Percentiles rank a stretch among this genome's conserved stretches.
Conservation (phyloP, 306 rosid genomes). For the Cicer judaicum region DNA sequence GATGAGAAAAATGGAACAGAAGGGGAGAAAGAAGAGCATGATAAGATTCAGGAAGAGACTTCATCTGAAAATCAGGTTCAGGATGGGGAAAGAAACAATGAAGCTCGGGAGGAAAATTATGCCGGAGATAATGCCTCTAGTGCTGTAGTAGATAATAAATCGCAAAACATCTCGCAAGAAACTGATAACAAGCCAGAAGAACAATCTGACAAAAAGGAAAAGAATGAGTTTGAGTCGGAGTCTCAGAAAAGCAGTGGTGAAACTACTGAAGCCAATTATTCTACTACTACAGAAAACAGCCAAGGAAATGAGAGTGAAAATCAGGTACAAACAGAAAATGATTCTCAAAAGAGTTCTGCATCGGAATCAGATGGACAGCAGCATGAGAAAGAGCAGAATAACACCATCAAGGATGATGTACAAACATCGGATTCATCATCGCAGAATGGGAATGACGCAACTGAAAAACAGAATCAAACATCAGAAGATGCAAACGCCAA, state of each 20-base stretch:
- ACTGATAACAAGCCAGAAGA: conserved; percentile 56
- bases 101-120: conserved; percentile 73
- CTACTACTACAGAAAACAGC: conserved; percentile 38
- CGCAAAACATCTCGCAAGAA: conserved; percentile 48
- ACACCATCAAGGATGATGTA: conserved; percentile 26
- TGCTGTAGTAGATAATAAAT: conserved; percentile 64
- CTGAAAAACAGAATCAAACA: conserved; percentile 49
- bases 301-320: conserved; percentile 52
- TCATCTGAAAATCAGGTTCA: conserved; percentile 61
- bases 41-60: conserved; percentile 57
- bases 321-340: conserved; percentile 46
- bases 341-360: conserved; percentile 42
- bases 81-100: conserved; percentile 60
- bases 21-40: conserved; percentile 52
- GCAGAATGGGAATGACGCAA: conserved; percentile 44
- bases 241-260: conserved; percentile 52
- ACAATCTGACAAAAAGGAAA: conserved; percentile 58
- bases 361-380: conserved; percentile 44
- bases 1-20: conserved; percentile 50
- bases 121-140: conserved; percentile 84
- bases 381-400: conserved; percentile 38
- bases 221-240: conserved; percentile 52
- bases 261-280: conserved; percentile 46
- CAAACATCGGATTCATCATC: conserved; percentile 35
- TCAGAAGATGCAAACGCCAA: conserved; percentile 50